Base-by-base conservation (phyloP, 371 early-diverging fungal species). In the Mortierella sp. region DNA sequence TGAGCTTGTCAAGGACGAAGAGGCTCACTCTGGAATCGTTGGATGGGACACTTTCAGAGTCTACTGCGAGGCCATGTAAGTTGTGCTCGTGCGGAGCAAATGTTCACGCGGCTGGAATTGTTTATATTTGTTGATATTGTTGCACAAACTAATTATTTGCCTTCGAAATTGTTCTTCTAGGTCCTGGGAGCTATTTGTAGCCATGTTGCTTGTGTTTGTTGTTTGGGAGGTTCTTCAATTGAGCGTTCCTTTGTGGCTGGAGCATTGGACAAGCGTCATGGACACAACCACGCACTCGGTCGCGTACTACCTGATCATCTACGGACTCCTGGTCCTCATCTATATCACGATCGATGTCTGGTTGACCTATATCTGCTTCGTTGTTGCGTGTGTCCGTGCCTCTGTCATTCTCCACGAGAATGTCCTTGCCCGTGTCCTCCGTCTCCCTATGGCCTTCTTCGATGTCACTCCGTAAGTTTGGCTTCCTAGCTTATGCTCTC, bases 381-480 rank as follows among this genome's bases (percentile, higher is more conserved):
- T 85, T 2, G 26, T 48, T 9, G 72, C 76, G 2, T 75, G 81
- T 21, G 72, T 90, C 5, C 77, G 82, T 14, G 90, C 90, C 0
- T 87, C 89, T 21, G 78, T 67, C 91, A 2, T 96, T 69, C 69
- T 91, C 31, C 89, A 84, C 34, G 81, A 87, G 73, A 74, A 69
- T 26, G 81, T 90, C 78, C 80, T 90, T 24, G 67, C 73, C 13
- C 55, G 73, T 2, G 79, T 89, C 28, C 70, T 92, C 55, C 89
- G 89, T 24, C 89, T 93, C 21, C 93, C 95, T 2, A 94, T 94
- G 92, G 86, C 81, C 85, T 95, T 96, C 82, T 97, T 95, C 82
- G 96, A 97, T 79, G 93, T 95, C 0, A 98, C 97, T 8, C 99
- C 97, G 55, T 88, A 92, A 48, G 95, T 93, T 21, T 89, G 13